Conservation (phyloP, 2,329 filamentous ascomycete genomes). For the Pseudogymnoascus sp. region DNA sequence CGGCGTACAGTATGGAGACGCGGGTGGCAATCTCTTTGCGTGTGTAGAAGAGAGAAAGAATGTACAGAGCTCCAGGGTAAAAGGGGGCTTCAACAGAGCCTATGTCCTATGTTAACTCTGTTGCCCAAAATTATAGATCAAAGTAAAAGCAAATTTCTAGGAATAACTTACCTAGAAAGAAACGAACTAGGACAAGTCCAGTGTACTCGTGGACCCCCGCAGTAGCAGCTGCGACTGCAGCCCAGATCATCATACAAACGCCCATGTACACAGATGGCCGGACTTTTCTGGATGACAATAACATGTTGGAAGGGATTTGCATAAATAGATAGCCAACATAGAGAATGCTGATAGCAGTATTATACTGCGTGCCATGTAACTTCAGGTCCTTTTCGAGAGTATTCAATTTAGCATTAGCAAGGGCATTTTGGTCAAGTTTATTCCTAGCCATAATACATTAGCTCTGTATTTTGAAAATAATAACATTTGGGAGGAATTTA, state of each 20-base stretch:
- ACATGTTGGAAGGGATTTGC: constrained; percentile 36
- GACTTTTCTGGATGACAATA: constrained; percentile 30
- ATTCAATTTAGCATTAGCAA: constrained; percentile 28
- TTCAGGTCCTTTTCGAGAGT: constrained; percentile 30
- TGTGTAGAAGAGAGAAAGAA: constrained; percentile 49
- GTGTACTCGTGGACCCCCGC: constrained; percentile 33
- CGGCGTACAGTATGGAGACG: constrained; percentile 40
- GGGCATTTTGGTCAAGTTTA: constrained; percentile 29
- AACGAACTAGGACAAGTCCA: constrained; percentile 34
- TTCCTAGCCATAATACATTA: constrained; percentile 24
- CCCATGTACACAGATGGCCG: constrained; percentile 38
- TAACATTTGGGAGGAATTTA: not conserved
- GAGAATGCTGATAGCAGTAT: constrained; percentile 26
- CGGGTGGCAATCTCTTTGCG: constrained; percentile 40
- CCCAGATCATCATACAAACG: constrained; percentile 31
- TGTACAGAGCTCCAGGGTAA: constrained; percentile 42
- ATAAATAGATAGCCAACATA: constrained; percentile 26
- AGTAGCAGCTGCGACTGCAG: constrained; percentile 29
- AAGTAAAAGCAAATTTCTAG: constrained; percentile 9
- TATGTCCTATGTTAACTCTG: not conserved
- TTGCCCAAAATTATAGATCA: not conserved
- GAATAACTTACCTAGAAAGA: constrained; percentile 18
- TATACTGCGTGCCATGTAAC: constrained; percentile 31
- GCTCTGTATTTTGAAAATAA: not conserved
- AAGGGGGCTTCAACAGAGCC: constrained; percentile 24